Percentiles rank a stretch among this genome's conserved stretches.
Conservation (phyloP, 73 alveolate species). For the Blepharisma japonicum region DNA sequence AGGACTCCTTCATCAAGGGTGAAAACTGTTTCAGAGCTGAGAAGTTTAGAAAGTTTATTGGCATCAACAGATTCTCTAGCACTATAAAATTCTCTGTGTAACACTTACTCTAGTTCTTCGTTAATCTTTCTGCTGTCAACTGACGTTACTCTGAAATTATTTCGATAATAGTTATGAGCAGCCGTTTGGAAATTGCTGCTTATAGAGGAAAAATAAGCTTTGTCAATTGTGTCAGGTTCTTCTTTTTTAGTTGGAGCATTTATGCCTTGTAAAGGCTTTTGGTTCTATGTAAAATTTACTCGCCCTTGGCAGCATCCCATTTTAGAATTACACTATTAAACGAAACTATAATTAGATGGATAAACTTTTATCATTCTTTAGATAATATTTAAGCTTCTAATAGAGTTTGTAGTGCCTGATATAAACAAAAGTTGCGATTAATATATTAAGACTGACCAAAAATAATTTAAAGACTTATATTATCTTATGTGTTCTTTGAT, state of each 20-base stretch:
- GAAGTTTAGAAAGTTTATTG: neutral
- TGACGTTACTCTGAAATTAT: slow-evolving; percentile 18
- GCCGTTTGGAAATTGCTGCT: slow-evolving; percentile 7
- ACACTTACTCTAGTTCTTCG: slow-evolving; percentile 21
- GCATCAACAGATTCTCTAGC: neutral
- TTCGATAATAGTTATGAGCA: neutral
- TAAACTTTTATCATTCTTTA: too few relatives aligned
- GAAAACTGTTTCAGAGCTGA: slow-evolving; percentile 12
- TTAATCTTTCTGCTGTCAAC: slow-evolving; percentile 2
- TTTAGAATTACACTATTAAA: too few relatives aligned
- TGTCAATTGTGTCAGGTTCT: neutral
- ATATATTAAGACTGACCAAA: too few relatives aligned
- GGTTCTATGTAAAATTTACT: too few relatives aligned
- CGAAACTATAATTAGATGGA: too few relatives aligned
- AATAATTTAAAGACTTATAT: neutral
- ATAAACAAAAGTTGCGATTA: too few relatives aligned
- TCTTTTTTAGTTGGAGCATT: too few relatives aligned
- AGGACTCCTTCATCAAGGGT: neutral
- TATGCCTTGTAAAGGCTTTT: too few relatives aligned
- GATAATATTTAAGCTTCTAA: too few relatives aligned
- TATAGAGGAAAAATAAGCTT: slow-evolving; percentile 4
- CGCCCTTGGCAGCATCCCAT: too few relatives aligned
- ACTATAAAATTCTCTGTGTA: neutral
- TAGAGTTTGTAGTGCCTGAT: too few relatives aligned
- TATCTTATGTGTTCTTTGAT: slow-evolving; percentile 16